phyloP scores from a whole-genome alignment of 2,329 filamentous ascomycete genomes.

The Chaetomium globosum region DNA sequence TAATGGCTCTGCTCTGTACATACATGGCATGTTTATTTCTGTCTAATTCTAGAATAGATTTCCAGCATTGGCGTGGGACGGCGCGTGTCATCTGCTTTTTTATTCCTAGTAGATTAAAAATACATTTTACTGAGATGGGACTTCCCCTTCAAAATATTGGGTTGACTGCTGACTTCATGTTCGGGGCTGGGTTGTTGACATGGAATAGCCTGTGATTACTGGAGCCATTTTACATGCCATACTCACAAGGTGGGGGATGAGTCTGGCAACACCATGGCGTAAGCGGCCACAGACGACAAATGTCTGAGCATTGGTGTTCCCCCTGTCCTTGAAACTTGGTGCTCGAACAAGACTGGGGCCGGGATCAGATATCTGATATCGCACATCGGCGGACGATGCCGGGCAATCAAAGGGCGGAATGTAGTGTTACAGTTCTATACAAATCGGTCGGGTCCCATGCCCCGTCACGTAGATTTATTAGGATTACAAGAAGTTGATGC shows the following conservation, averaged over 20 bases:
- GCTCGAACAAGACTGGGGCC: too few relatives aligned
- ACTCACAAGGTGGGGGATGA: too few relatives aligned
- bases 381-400: background rate
- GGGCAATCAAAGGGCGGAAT: background rate
- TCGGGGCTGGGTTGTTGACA: too few relatives aligned
- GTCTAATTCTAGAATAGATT: constrained; percentile 26
- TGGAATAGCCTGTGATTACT: too few relatives aligned
- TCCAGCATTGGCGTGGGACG: background rate
- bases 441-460: background rate
- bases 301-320: too few relatives aligned
- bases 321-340: too few relatives aligned
- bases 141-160: too few relatives aligned
- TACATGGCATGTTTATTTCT: constrained; percentile 10
- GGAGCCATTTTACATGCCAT: too few relatives aligned
- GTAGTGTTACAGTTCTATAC: constrained; percentile 13
- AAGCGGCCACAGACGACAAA: too few relatives aligned
- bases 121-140: background rate
- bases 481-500: constrained; percentile 84
- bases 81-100: background rate
- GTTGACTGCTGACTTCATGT: background rate
- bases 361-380: too few relatives aligned
- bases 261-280: too few relatives aligned
- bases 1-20: background rate
- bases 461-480: background rate
- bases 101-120: background rate